phyloP scores from a whole-genome alignment of 768 basidiomycete genomes.

The Lactifluus volemus region DNA sequence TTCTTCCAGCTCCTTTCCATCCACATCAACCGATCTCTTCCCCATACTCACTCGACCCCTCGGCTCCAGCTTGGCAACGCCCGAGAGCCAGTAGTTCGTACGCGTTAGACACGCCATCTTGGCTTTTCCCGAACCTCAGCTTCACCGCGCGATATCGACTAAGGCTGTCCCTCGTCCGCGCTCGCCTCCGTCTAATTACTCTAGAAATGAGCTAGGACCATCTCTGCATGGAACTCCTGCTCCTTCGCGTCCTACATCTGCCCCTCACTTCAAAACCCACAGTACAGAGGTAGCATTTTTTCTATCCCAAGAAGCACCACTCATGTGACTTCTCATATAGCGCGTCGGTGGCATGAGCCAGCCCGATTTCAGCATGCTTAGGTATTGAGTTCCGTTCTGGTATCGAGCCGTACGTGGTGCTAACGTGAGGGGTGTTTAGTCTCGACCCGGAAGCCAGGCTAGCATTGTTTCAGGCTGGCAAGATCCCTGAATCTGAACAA shows the following conservation, averaged over 20 bases:
- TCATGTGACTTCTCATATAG: not conserved
- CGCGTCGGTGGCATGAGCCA: slow-evolving; percentile 17
- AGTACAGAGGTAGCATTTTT: slow-evolving; percentile 8
- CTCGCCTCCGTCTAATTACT: slow-evolving; percentile 1
- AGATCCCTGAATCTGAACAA: slow-evolving; percentile 57
- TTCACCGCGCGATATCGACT: slow-evolving; percentile 39
- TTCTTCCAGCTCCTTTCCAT: not conserved
- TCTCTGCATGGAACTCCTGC: not conserved
- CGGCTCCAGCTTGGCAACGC: slow-evolving; percentile 10
- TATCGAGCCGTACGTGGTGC: not conserved
- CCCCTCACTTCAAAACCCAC: not conserved
- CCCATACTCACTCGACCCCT: not conserved
- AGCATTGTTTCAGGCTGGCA: slow-evolving; percentile 56
- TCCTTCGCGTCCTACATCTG: not conserved
- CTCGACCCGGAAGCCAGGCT: slow-evolving; percentile 57
- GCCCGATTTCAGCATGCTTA: slow-evolving; percentile 22
- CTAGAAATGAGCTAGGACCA: not conserved
- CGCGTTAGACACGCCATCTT: slow-evolving; percentile 23
- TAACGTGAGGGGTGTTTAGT: slow-evolving; percentile 27
- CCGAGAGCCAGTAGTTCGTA: slow-evolving; percentile 18
- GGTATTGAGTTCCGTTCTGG: not conserved
- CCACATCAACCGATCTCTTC: not conserved
- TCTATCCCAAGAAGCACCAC: not conserved
- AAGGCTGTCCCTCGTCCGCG: slow-evolving; percentile 21
- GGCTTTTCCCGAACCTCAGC: slow-evolving; percentile 45